Evolutionary conservation across 179 eudicot genomes (phyloP).

Genomic region (Beta corolliflora): DNA sequence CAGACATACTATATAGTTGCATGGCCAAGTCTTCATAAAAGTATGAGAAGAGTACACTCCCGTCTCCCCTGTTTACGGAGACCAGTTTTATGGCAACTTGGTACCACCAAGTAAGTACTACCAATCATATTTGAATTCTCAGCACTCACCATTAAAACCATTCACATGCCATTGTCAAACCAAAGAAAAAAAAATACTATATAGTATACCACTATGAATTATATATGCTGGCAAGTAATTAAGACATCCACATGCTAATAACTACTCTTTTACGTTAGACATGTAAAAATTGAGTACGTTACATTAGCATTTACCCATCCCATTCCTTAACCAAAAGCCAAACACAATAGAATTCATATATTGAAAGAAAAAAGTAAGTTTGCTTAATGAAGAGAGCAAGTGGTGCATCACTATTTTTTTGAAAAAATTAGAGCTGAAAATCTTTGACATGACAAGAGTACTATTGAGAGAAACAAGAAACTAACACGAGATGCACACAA

Average conservation of each 20-base stretch:
- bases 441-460: too few species aligned
- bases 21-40: background rate
- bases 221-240: background rate
- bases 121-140: conserved; percentile 4
- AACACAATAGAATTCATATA: too few species aligned
- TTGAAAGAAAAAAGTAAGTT: too few species aligned
- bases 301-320: too few species aligned
- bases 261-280: conserved; percentile 8
- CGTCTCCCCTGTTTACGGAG: conserved; percentile 11
- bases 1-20: background rate
- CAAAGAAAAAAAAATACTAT: background rate
- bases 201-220: too few species aligned
- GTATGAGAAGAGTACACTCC: background rate
- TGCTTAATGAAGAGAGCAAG: too few species aligned
- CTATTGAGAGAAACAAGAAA: too few species aligned
- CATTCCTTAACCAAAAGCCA: too few species aligned
- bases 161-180: conserved; percentile 25
- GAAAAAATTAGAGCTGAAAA: too few species aligned
- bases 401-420: too few species aligned
- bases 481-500: too few species aligned
- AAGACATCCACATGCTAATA: conserved; percentile 31
- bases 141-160: conserved; percentile 16
- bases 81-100: conserved; percentile 25
- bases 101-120: background rate
- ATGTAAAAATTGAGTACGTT: too few species aligned